These are phyloP conservation scores for Candida dajiaensis DNA, from an alignment of 805 yeast species.

Conservation along the genomic window DNA sequence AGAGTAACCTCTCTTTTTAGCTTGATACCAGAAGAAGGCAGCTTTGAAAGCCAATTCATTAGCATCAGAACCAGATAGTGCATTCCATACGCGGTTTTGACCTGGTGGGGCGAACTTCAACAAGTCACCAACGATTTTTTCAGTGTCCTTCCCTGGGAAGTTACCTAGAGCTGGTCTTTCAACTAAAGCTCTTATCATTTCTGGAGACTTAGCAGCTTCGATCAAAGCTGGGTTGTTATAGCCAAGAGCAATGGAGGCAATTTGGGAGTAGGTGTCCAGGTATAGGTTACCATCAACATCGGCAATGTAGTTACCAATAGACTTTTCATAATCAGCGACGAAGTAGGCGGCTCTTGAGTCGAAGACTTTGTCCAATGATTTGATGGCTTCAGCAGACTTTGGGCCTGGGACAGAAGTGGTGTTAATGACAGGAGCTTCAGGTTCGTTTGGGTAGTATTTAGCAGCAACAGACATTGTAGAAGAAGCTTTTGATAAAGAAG, in stretches of 20 bases:
- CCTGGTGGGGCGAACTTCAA: constrained; percentile 76
- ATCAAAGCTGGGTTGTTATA: constrained; percentile 77
- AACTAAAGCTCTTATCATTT: constrained; percentile 65
- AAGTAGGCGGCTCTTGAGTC: constrained; percentile 73
- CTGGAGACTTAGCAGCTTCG: constrained; percentile 62
- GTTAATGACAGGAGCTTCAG: constrained; percentile 56
- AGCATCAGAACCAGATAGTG: constrained; percentile 82
- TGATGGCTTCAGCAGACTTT: constrained; percentile 44
- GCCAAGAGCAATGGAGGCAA: constrained; percentile 80
- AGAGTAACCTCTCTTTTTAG: constrained; percentile 57
- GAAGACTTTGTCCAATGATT: constrained; percentile 52
- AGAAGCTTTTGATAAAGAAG: not conserved
- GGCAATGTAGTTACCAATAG: constrained; percentile 71
- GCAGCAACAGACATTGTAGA: constrained; percentile 37
- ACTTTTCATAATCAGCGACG: constrained; percentile 69
- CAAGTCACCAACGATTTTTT: constrained; percentile 40
- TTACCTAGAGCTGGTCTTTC: constrained; percentile 84
- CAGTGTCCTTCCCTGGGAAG: constrained; percentile 66
- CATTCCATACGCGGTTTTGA: constrained; percentile 70
- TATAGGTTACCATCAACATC: constrained; percentile 75
- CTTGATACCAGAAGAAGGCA: constrained; percentile 75
- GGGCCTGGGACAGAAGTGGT: constrained; percentile 77
- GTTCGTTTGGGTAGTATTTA: constrained; percentile 74
- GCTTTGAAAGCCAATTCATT: constrained; percentile 88
- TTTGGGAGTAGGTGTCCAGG: constrained; percentile 77